Percentiles rank a stretch among this genome's conserved stretches.
Evolutionary conservation across 2,329 filamentous ascomycete species (phyloP).

Genomic region (Dothideomycetes sp.): DNA sequence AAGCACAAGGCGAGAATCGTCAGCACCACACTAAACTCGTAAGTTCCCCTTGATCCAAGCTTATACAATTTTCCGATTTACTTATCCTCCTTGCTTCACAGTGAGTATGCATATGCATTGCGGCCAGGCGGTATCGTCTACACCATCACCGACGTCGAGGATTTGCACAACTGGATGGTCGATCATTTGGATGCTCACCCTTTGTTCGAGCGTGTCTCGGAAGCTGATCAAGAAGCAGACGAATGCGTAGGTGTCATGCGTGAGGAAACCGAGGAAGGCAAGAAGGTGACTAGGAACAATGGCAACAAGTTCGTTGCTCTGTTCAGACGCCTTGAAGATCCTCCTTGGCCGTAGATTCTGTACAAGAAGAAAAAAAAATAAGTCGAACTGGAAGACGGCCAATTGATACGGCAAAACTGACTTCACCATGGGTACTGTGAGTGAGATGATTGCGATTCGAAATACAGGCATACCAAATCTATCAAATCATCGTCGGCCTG

Average conservation of each 20-base stretch:
- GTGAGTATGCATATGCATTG: conserved; percentile 82
- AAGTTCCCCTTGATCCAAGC: not conserved
- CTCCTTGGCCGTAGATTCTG: conserved; percentile 56
- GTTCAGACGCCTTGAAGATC: conserved; percentile 72
- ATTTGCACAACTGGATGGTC: conserved; percentile 89
- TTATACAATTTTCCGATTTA: no score
- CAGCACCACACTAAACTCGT: conserved; percentile 70
- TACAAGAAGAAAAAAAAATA: no score
- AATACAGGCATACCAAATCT: no score
- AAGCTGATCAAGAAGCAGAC: conserved; percentile 33
- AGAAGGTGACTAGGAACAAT: conserved; percentile 87
- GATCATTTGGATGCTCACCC: conserved; percentile 70
- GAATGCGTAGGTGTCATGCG: conserved; percentile 69
- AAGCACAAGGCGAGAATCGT: conserved; percentile 98
- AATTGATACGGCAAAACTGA: no score
- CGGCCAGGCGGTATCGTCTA: conserved; percentile 79
- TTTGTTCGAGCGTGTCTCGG: conserved; percentile 65
- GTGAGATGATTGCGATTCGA: no score
- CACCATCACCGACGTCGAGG: conserved; percentile 95
- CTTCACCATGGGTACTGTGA: no score
- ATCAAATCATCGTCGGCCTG: no score
- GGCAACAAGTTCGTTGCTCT: conserved; percentile 87
- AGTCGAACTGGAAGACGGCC: no score
- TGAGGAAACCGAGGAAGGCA: conserved; percentile 88
- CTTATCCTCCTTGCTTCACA: no score